Percentiles rank a stretch among this genome's conserved stretches.
Evolutionary conservation across 805 yeast species (phyloP).

Genomic region (Ogataea methanolica): DNA sequence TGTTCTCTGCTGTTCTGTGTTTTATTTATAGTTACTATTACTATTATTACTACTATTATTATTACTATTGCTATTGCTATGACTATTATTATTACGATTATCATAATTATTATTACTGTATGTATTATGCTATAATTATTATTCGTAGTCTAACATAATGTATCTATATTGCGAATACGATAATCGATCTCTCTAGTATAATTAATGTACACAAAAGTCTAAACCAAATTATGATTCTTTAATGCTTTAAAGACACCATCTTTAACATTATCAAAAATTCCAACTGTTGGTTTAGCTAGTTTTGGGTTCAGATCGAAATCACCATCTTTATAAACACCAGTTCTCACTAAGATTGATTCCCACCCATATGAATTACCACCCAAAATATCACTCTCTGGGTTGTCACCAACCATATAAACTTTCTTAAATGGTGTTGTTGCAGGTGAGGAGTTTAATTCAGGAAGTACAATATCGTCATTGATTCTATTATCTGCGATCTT

Average conservation of each 20-base stretch:
- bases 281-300: slow-evolving; percentile 42
- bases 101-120: too few relatives aligned
- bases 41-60: too few relatives aligned
- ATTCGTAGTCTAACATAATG: too few relatives aligned
- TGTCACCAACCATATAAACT: slow-evolving; percentile 97
- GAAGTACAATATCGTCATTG: slow-evolving; percentile 29
- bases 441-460: slow-evolving; percentile 41
- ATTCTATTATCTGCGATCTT: slow-evolving; percentile 26
- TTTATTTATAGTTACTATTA: too few relatives aligned
- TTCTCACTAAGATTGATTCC: slow-evolving; percentile 77
- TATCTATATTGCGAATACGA: not conserved
- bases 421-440: slow-evolving; percentile 41
- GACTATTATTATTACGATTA: too few relatives aligned
- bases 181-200: too few relatives aligned
- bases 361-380: slow-evolving; percentile 90
- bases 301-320: slow-evolving; percentile 35
- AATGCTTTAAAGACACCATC: slow-evolving; percentile 36
- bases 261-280: slow-evolving; percentile 45
- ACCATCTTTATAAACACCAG: slow-evolving; percentile 78
- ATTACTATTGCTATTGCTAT: too few relatives aligned
- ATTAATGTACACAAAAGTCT: not conserved
- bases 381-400: slow-evolving; percentile 85
- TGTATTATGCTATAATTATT: too few relatives aligned
- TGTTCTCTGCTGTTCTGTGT: too few relatives aligned
- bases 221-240: slow-evolving; percentile 7